A percentile compares a stretch with the other conserved stretches of the same genome.
phyloP scores from a whole-genome alignment of 352 stramenopile genomes.

The Thalassiosira oceanica region DNA sequence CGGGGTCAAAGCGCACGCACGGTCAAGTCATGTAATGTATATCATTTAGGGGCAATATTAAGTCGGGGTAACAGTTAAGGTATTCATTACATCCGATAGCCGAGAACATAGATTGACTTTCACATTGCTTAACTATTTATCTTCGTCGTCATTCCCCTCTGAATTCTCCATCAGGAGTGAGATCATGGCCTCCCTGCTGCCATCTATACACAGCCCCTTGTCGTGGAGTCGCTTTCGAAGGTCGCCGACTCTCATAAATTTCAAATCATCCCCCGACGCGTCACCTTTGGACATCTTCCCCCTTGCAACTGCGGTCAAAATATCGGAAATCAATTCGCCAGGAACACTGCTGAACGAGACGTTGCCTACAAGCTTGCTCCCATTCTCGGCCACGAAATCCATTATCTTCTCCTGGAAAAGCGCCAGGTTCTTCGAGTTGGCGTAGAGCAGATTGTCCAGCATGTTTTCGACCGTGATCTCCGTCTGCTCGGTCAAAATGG shows the following conservation, averaged over 20 bases:
- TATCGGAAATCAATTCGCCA: not conserved
- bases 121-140: no score
- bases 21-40: no score
- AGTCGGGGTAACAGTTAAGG: no score
- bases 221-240: not conserved
- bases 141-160: no score
- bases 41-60: no score
- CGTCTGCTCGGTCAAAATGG: not conserved
- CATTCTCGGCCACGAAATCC: constrained; percentile 8
- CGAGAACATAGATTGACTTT: no score
- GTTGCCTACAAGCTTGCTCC: not conserved
- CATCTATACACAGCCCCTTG: constrained; percentile 12
- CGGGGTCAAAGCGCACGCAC: no score
- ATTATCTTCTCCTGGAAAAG: not conserved
- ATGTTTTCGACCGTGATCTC: constrained; percentile 6
- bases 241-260: constrained; percentile 2
- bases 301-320: not conserved
- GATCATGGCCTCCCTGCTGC: constrained; percentile 9
- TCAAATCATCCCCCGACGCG: not conserved
- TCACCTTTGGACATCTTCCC: not conserved
- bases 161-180: not conserved
- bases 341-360: not conserved
- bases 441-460: constrained; percentile 7
- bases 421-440: constrained; percentile 9
- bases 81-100: no score